phyloP scores from a whole-genome alignment of 23 red algal genomes.

The Porphyridium purpureum region DNA sequence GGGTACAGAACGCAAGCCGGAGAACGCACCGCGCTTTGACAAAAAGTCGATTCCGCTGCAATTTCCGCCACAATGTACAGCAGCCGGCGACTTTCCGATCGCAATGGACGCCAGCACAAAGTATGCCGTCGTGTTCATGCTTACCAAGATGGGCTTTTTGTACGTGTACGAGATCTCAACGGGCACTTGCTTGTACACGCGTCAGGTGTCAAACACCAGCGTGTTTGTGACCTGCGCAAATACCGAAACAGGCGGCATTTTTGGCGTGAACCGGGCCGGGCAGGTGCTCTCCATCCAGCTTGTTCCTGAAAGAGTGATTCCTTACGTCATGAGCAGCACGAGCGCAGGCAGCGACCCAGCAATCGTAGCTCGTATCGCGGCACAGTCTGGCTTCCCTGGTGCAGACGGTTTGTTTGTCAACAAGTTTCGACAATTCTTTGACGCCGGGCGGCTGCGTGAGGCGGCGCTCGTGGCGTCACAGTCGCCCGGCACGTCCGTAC shows the following conservation, averaged over 20 bases:
- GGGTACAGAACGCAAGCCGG: constrained; percentile 67
- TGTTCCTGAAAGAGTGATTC: constrained; percentile 37
- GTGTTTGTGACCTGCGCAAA: constrained; percentile 66
- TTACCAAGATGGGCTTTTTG: constrained; percentile 93
- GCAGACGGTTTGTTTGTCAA: constrained; percentile 78
- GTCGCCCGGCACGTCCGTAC: constrained; percentile 69
- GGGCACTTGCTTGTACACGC: constrained; percentile 72
- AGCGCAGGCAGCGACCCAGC: constrained; percentile 50
- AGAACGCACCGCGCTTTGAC: constrained; percentile 78
- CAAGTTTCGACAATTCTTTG: constrained; percentile 79
- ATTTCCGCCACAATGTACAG: constrained; percentile 52
- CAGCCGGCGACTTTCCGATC: constrained; percentile 2
- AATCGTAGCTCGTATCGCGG: constrained; percentile 59
- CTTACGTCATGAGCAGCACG: constrained; percentile 74
- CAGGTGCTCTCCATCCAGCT: constrained; percentile 61
- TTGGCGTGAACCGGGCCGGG: constrained; percentile 77
- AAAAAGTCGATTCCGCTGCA: constrained; percentile 71
- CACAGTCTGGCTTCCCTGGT: constrained; percentile 82
- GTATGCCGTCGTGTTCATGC: constrained; percentile 60
- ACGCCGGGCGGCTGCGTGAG: constrained; percentile 72
- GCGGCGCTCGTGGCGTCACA: constrained; percentile 83
- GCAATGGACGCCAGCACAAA: constrained; percentile 6
- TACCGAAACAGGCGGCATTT: constrained; percentile 61
- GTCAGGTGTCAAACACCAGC: constrained; percentile 66
- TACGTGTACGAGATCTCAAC: constrained; percentile 83